These are phyloP conservation scores for Fusarium compactum DNA, from an alignment of 2,329 filamentous ascomycete species.

Conservation along the genomic window DNA sequence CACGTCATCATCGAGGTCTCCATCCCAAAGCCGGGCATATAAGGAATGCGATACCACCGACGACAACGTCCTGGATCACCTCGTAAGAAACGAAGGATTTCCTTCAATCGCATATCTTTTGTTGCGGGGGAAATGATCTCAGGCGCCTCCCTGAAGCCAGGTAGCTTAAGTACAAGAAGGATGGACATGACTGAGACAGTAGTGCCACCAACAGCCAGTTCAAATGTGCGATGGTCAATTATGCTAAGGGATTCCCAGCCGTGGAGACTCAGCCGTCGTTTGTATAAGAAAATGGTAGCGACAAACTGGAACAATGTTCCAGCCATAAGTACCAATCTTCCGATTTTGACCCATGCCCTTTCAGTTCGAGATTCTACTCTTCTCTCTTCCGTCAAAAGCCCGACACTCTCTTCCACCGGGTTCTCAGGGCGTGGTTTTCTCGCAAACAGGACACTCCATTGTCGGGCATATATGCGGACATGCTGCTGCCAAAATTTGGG, in stretches of 20 bases:
- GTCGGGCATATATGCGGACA: not conserved
- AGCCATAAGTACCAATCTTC: not conserved
- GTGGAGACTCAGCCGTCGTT: not conserved
- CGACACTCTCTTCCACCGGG: not conserved
- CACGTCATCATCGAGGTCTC: not conserved
- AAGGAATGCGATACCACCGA: slow-evolving; percentile 10
- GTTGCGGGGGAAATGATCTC: not conserved
- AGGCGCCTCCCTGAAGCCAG: slow-evolving; percentile 7
- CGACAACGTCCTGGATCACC: slow-evolving; percentile 13
- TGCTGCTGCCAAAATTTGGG: not conserved
- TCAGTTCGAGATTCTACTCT: not conserved
- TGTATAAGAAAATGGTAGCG: slow-evolving; percentile 16
- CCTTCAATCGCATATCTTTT: not conserved
- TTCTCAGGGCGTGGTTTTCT: not conserved
- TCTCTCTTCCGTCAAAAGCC: fast-evolving
- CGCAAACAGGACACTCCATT: slow-evolving; percentile 16
- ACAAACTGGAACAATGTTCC: slow-evolving; percentile 20
- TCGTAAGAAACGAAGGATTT: slow-evolving; percentile 13
- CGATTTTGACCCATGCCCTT: not conserved
- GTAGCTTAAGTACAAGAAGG: slow-evolving; percentile 12
- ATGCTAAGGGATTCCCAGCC: slow-evolving; percentile 16
- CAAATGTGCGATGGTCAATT: slow-evolving; percentile 21
- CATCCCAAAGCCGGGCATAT: not conserved
- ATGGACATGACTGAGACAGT: slow-evolving; percentile 8
- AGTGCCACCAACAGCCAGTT: slow-evolving; percentile 16